phyloP scores from a whole-genome alignment of 2,329 filamentous ascomycete genomes.

The Verticillium longisporum region DNA sequence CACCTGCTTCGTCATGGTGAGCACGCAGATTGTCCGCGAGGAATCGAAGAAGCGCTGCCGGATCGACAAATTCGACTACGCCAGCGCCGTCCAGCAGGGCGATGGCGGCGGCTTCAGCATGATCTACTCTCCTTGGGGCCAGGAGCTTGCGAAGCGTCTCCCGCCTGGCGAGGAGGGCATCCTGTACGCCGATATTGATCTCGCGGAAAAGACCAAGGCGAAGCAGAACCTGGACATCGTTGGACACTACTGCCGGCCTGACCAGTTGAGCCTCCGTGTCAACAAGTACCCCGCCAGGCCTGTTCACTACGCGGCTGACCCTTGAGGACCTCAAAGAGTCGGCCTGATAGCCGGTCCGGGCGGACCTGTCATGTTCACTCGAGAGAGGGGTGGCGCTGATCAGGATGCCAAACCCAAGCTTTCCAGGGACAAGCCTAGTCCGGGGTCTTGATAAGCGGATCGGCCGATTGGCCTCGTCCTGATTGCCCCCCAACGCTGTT shows the following conservation, averaged over 20 bases:
- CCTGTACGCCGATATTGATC: slow-evolving; percentile 28
- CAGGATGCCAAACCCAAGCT: background rate
- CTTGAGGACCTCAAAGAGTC: background rate
- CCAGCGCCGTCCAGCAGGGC: background rate
- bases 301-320: background rate
- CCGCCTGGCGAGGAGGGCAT: slow-evolving; percentile 23
- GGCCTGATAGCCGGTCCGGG: background rate
- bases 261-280: slow-evolving; percentile 20
- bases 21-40: slow-evolving; percentile 31
- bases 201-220: slow-evolving; percentile 12
- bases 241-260: slow-evolving; percentile 29
- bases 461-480: background rate
- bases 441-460: background rate
- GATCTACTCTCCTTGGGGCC: slow-evolving; percentile 23
- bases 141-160: slow-evolving; percentile 18
- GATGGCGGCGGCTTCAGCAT: slow-evolving; percentile 20
- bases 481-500: background rate
- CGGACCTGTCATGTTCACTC: background rate
- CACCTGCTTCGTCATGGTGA: slow-evolving; percentile 33
- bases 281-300: slow-evolving; percentile 1
- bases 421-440: background rate
- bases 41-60: slow-evolving; percentile 20
- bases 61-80: slow-evolving; percentile 11
- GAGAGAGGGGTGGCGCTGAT: background rate
- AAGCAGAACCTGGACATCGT: slow-evolving; percentile 10